These are phyloP conservation scores for Colletotrichum tofieldiae DNA, from an alignment of 2,329 filamentous ascomycete species.

Conservation along the genomic window DNA sequence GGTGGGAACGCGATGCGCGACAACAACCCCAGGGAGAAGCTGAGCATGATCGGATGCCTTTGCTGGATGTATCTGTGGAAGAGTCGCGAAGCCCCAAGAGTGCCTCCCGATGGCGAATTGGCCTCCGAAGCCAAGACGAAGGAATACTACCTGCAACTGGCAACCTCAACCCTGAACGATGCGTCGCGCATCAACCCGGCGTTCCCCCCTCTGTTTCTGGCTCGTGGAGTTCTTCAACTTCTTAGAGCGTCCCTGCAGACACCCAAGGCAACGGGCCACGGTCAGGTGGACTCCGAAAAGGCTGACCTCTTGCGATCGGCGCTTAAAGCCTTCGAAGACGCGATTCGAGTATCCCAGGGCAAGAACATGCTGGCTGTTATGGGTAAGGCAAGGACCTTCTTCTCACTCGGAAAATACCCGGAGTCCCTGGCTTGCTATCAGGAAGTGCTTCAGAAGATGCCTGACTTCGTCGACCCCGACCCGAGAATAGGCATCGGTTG, in stretches of 20 bases:
- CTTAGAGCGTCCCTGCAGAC: slow-evolving; percentile 88
- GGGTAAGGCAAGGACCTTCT: slow-evolving; percentile 89
- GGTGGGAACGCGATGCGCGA: slow-evolving; percentile 80
- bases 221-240: slow-evolving; percentile 89
- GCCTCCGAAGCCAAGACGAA: slow-evolving; percentile 88
- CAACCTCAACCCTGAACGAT: slow-evolving; percentile 94
- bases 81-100: slow-evolving; percentile 82
- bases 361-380: slow-evolving; percentile 94
- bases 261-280: slow-evolving; percentile 78
- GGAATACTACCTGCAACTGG: slow-evolving; percentile 90
- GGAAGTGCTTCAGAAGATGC: slow-evolving; percentile 87
- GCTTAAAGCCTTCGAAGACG: slow-evolving; percentile 95
- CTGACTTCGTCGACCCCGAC: slow-evolving; percentile 91
- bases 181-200: slow-evolving; percentile 94
- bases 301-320: slow-evolving; percentile 87
- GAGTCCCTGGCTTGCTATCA: slow-evolving; percentile 91
- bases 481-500: slow-evolving; percentile 96
- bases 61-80: slow-evolving; percentile 95
- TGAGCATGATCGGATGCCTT: slow-evolving; percentile 86
- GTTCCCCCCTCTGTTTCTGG: slow-evolving; percentile 91
- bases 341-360: slow-evolving; percentile 85
- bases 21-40: slow-evolving; percentile 83
- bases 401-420: slow-evolving; percentile 87
- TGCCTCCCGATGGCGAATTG: slow-evolving; percentile 73
- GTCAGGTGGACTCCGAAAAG: slow-evolving; percentile 78